A percentile compares a stretch with the other conserved stretches of the same genome.
Conservation (phyloP, 2,329 filamentous ascomycete species). For the Microsporum ferrugineum region DNA sequence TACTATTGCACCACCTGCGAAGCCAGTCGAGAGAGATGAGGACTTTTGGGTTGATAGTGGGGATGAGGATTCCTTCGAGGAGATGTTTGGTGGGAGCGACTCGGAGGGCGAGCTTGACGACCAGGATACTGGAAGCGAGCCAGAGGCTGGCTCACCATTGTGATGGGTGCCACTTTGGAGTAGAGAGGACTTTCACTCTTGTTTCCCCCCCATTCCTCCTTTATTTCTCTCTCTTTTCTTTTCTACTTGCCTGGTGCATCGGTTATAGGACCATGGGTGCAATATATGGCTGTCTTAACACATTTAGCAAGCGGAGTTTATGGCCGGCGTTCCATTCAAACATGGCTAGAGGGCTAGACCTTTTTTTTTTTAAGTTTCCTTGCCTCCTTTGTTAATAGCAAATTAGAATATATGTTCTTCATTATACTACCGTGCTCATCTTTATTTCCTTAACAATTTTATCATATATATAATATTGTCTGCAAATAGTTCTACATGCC, state of each 20-base stretch:
- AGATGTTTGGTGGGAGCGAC: conserved; percentile 68
- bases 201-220: not conserved
- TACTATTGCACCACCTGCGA: conserved; percentile 30
- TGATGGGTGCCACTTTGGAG: not conserved
- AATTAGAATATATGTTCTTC: not conserved
- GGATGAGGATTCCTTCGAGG: conserved; percentile 53
- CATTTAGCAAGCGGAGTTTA: conserved; percentile 1
- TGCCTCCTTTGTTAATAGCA: not conserved
- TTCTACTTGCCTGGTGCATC: not conserved
- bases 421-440: not conserved
- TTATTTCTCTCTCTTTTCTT: not conserved
- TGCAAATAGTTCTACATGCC: too few species aligned
- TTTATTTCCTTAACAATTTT: not conserved
- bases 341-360: not conserved
- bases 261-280: not conserved
- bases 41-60: conserved; percentile 74
- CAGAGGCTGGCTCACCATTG: conserved; percentile 10
- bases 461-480: too few species aligned
- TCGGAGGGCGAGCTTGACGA: conserved; percentile 34
- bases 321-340: not conserved
- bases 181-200: not conserved
- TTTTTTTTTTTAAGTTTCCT: not conserved
- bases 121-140: conserved; percentile 45
- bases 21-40: conserved; percentile 39
- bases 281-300: conserved; percentile 1